Evolutionary conservation across 148 eudicot species (phyloP).

Genomic region (Simmondsia chinensis): DNA sequence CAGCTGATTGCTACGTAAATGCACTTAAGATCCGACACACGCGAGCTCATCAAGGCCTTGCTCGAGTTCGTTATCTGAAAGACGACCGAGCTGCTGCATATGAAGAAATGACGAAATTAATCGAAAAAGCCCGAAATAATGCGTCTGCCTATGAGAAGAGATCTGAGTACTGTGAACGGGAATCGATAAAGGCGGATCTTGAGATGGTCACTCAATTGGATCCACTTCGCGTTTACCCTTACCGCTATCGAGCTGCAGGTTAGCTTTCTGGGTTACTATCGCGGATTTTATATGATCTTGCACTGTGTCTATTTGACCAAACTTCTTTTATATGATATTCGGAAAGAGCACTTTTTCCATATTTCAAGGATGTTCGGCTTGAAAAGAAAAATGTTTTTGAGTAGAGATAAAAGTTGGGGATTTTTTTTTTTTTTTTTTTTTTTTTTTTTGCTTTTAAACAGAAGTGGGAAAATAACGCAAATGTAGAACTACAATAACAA

Average conservation of each 20-base stretch:
- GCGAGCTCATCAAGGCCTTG: constrained; percentile 97
- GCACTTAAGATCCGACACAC: constrained; percentile 92
- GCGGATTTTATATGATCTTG: no score
- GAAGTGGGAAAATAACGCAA: no score
- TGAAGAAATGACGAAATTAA: constrained; percentile 86
- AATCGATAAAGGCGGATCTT: constrained; percentile 75
- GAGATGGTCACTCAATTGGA: constrained; percentile 81
- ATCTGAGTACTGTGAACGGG: constrained; percentile 96
- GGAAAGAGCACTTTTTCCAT: no score
- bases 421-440: no score
- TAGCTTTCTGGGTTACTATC: not conserved
- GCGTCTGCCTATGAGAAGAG: constrained; percentile 99
- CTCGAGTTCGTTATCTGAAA: constrained; percentile 83
- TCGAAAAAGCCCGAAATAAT: constrained; percentile 78
- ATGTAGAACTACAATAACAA: no score
- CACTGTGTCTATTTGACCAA: no score
- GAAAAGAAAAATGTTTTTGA: no score
- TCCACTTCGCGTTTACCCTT: constrained; percentile 92
- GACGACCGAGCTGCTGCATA: constrained; percentile 66
- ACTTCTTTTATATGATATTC: no score
- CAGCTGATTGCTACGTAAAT: constrained; percentile 87
- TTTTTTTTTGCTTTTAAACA: no score
- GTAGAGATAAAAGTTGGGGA: no score
- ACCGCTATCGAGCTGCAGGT: constrained; percentile 99
- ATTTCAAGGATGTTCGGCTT: no score